Evolutionary conservation across 148 eudicot genomes (phyloP), one percentile per base, ranked within the genome.

Genomic region (Rhododendron ovatum): DNA sequence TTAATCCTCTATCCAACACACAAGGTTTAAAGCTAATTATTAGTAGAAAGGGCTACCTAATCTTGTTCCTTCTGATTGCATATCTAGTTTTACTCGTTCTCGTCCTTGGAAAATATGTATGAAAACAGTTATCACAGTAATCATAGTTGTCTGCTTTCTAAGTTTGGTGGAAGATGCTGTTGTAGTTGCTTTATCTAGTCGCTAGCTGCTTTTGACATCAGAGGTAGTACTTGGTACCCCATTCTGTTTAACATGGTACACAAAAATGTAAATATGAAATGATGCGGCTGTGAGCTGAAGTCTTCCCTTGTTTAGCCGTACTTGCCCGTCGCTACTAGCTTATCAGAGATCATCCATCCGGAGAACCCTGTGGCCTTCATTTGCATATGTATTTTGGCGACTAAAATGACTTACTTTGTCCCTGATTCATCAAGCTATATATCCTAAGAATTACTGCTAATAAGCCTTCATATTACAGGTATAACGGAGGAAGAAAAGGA

Each of bases 401-500:
- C 11, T 5, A 74, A 74, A 74, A 15, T 75, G n/a, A 37, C 8
- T 37, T 35, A 35, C 22, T 41, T 41, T 78, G 15, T 39, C 13
- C 57, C 1, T 11, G 18, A 1, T 79, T 11, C 59, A 2, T 8
- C 43, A 30, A 24, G 24, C 69, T 8, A 24, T 55, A 59, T 55
- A 22, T 13, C 22, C 18, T 11, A 61, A 59, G 35, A 37, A 82
- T 0, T 82, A 24, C 74, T 61, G 53, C 75, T 81, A 12, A 51
- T 47, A 78, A 39, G 69, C 24, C 5, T 22, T 55, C 9, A 10
- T 8, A 74, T 84, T 86, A 7, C 88, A 96, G 98, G 98, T 78
- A 88, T 95, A 63, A 90, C 98, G 8, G 99, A 95, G 67, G 96
- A 93, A 73, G 98, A 96, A 84, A 93, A 90, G 86, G 95, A 86